Base-by-base conservation (phyloP, 345 rosid species). In the Turnera subulata region DNA sequence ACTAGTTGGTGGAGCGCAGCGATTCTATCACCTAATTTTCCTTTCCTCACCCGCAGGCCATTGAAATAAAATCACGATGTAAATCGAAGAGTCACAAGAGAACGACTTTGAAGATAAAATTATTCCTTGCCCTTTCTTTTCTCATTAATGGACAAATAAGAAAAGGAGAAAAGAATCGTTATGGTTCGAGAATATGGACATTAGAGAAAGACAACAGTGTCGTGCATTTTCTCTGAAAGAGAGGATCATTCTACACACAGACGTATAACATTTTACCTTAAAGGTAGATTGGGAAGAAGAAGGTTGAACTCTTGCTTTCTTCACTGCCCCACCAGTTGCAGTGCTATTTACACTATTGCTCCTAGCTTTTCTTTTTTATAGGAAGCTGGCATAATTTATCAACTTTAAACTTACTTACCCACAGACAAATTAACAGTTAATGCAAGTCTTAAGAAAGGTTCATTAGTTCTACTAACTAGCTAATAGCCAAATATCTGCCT, bases 1-100 rank as follows among this genome's bases (percentile, higher is more conserved):
- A 86, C 97, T 12, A 89, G 81, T 71, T 89, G 91, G 82, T 88
- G 96, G 64, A 88, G 86, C n/a, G 95, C 77, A 58, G 89, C 82
- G 38, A 84, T 82, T 67, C 94, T 70, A 62, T 86, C 95, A 52
- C 94, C 94, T 62, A 84, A 50, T 63, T 84, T 86, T 72, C 84
- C 91, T 78, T 84, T 89, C 75, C 89, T 79, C 64, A 82, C 91
- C 91, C 84, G 78, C 44, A 54, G 23, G 24, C 18, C 18, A 29
- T 35, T n/a, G 8, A 29, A 61, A 45, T 29, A 3, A 0, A 14
- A 16, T 55, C 7, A 22, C 17, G 55, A 54, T 38, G 2, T 4
- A 19, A 46, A 20, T 22, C 6, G 8, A 49, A 44, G n/a, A n/a
- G n/a, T n/a, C n/a, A n/a, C 18, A 50, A 59, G 21, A 17, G 35